Evolutionary conservation across 805 yeast genomes (phyloP).

Genomic region (Hanseniaspora lindneri): DNA sequence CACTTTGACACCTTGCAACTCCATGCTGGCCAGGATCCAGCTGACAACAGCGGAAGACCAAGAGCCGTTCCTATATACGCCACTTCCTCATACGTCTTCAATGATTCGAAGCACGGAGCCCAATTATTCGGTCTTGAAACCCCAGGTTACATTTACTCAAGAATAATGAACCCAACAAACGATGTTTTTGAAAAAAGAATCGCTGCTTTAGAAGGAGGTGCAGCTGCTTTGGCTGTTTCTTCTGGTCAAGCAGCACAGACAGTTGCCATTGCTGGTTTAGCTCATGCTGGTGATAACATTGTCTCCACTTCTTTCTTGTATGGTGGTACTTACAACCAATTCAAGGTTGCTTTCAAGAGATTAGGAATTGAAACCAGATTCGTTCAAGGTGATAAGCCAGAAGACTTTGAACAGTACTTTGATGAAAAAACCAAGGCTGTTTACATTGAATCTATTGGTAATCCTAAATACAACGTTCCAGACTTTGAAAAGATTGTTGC

Average conservation of each 20-base stretch:
- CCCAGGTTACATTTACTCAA: constrained; percentile 77
- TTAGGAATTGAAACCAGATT: constrained; percentile 78
- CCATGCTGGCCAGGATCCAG: constrained; percentile 85
- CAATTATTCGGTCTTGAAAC: constrained; percentile 74
- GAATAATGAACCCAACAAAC: constrained; percentile 86
- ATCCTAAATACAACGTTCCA: constrained; percentile 85
- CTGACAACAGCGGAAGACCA: constrained; percentile 48
- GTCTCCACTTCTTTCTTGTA: constrained; percentile 76
- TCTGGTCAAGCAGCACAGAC: constrained; percentile 98
- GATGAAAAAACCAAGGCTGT: constrained; percentile 84
- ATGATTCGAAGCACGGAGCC: constrained; percentile 85
- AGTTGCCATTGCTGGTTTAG: constrained; percentile 68
- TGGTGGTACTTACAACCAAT: constrained; percentile 95
- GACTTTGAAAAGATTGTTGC: constrained; percentile 68
- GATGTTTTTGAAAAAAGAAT: constrained; percentile 85
- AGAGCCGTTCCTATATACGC: constrained; percentile 93
- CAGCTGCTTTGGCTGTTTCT: constrained; percentile 75
- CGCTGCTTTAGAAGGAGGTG: constrained; percentile 87
- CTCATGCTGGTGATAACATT: constrained; percentile 81
- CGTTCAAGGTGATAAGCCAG: constrained; percentile 67
- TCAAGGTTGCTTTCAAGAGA: constrained; percentile 82
- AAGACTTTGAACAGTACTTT: constrained; percentile 56
- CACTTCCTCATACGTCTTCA: constrained; percentile 77
- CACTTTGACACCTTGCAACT: constrained; percentile 85
- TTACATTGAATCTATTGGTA: constrained; percentile 81